These are phyloP conservation scores for Colletotrichum siamense DNA, from an alignment of 2,329 filamentous ascomycete species.

Conservation along the genomic window DNA sequence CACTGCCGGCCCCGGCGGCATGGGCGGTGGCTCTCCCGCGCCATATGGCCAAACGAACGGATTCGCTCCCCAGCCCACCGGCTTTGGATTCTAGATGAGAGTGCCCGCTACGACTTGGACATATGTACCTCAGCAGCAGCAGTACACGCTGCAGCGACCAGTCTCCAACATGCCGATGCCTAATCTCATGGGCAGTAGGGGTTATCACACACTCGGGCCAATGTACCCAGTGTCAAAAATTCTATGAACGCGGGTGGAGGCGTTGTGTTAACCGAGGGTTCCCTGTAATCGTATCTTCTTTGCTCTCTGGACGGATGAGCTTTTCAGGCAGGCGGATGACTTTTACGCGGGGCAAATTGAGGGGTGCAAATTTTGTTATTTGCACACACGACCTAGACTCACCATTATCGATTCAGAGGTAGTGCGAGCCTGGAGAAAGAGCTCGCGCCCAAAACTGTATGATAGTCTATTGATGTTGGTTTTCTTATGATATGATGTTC, in stretches of 20 bases:
- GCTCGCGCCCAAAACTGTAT: conserved; percentile 18
- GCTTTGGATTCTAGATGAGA: conserved; percentile 64
- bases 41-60: conserved; percentile 85
- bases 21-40: conserved; percentile 60
- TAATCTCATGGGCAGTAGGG: neutral
- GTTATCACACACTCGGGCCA: neutral
- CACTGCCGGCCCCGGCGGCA: conserved; percentile 79
- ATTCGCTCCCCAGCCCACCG: conserved; percentile 87
- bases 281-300: conserved; percentile 26
- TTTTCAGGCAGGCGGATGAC: conserved; percentile 10
- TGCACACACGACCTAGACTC: conserved; percentile 15
- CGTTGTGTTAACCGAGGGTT: conserved; percentile 19
- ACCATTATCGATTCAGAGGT: conserved; percentile 14
- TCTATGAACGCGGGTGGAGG: conserved; percentile 21
- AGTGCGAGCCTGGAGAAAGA: conserved; percentile 1
- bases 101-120: conserved; percentile 9
- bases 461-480: conserved; percentile 18
- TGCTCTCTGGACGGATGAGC: conserved; percentile 20
- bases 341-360: conserved; percentile 11
- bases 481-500: neutral
- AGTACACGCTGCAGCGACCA: neutral
- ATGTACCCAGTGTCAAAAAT: neutral
- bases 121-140: neutral
- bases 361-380: conserved; percentile 10
- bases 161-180: neutral